Evolutionary conservation across 2,329 filamentous ascomycete species (phyloP), one percentile per base, ranked within the genome.

Genomic region (Fusarium luffae): DNA sequence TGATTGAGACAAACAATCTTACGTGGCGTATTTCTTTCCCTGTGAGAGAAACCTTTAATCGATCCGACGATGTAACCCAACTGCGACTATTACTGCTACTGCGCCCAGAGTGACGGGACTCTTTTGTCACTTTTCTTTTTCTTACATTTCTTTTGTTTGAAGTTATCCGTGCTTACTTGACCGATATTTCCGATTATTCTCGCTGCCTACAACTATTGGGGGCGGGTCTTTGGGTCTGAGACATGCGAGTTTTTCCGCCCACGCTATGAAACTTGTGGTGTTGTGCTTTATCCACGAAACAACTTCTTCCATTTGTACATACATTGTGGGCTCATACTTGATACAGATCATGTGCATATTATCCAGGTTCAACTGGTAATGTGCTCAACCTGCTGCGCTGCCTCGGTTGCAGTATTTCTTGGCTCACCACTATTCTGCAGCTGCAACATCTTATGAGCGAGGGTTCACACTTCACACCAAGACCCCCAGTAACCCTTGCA

Each of bases 61-160:
- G 68, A 70, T 60, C 63, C 54, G 52, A 37, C 59, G 63, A 70
- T 70, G 68, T 71, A 70, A 68, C 68, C 58, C 51, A 51, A 41
- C 34, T 51, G n/a, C 34, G 57, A 55, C 25, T 46, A n/a, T 23
- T 23, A 41, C n/a, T 51, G 14, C 34, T 65, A 55, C 21, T 46
- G 23, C 30, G 27, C 43, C 56, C 54, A 59, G 23, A 54, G 34
- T 49, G 59, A 69, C 59, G 59, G 54, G 37, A 60, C 23, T 60
- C 50, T 52, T 65, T 68, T 60, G 59, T 68, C 50, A 51, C 54
- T 59, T 42, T 55, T 43, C 18, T n/a, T 63, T 42, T 55, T 30
- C 7, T 16, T n/a, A 7, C 18, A 18, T n/a, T 47, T 61, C 34
- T 18, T 50, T 50, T 57, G 44, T 58, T 19, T 51, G 49, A 51